Evolutionary conservation across 345 rosid species (phyloP).

Genomic region (Eucalyptus urophylla): DNA sequence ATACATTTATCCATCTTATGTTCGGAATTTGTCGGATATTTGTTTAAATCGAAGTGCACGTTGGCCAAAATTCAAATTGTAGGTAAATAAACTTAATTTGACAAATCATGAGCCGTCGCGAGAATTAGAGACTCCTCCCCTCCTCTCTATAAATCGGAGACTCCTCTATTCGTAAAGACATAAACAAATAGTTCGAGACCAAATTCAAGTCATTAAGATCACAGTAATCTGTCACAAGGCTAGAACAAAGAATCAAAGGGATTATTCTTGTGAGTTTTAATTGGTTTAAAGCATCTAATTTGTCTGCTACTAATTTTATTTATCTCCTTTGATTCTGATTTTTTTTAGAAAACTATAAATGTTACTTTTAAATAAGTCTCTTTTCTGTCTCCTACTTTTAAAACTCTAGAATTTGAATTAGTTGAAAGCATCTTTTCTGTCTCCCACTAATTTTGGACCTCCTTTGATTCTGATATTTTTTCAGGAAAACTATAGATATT

Average conservation of each 20-base stretch:
- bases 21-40: not conserved
- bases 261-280: not conserved
- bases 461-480: too few species aligned
- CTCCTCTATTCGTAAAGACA: not conserved
- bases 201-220: not conserved
- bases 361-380: too few species aligned
- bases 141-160: not conserved
- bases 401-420: too few species aligned
- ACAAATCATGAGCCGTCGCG: fast-evolving
- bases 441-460: too few species aligned
- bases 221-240: not conserved
- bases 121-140: not conserved
- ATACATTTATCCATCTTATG: not conserved
- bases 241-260: not conserved
- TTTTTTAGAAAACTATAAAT: too few species aligned
- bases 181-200: not conserved
- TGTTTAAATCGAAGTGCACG: not conserved
- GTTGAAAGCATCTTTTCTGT: too few species aligned
- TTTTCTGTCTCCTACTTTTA: too few species aligned
- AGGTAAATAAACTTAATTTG: not conserved
- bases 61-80: not conserved
- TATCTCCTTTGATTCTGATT: too few species aligned
- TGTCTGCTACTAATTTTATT: too few species aligned
- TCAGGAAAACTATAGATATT: too few species aligned
- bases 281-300: too few species aligned